phyloP scores from a whole-genome alignment of 2,329 filamentous ascomycete genomes.

The Lizonia empirigonia region DNA sequence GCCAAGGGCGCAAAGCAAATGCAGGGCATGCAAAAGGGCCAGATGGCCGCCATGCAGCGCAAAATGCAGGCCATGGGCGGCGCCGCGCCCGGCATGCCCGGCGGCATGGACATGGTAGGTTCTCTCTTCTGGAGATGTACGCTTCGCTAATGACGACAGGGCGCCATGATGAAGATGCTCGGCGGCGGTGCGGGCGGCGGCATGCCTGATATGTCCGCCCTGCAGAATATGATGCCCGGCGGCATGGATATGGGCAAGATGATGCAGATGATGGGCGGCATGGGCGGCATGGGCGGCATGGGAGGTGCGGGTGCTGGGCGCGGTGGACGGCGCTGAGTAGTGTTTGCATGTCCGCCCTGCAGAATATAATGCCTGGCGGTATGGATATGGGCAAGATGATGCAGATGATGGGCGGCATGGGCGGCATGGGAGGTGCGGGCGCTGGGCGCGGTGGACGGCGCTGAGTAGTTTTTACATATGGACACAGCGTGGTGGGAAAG shows the following conservation, averaged over 20 bases:
- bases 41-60: no score
- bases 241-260: no score
- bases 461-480: background rate
- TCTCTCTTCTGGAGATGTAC: background rate
- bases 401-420: conserved; percentile 46
- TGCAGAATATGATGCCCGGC: no score
- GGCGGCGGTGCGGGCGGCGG: conserved; percentile 65
- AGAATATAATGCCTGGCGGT: no score
- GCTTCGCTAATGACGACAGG: background rate
- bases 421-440: conserved; percentile 49
- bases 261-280: conserved; percentile 60
- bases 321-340: conserved; percentile 52
- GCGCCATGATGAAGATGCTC: conserved; percentile 89
- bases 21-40: conserved; percentile 94
- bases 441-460: conserved; percentile 61
- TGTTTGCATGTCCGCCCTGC: background rate
- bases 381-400: conserved; percentile 39
- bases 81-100: conserved; percentile 57
- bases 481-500: no score
- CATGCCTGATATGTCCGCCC: conserved; percentile 68
- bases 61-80: conserved; percentile 92
- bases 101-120: conserved; percentile 72
- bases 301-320: conserved; percentile 58
- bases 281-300: conserved; percentile 54
- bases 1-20: no score